Conservation (phyloP, 495 filamentous ascomycete genomes). For the Aspergillus affinis region DNA sequence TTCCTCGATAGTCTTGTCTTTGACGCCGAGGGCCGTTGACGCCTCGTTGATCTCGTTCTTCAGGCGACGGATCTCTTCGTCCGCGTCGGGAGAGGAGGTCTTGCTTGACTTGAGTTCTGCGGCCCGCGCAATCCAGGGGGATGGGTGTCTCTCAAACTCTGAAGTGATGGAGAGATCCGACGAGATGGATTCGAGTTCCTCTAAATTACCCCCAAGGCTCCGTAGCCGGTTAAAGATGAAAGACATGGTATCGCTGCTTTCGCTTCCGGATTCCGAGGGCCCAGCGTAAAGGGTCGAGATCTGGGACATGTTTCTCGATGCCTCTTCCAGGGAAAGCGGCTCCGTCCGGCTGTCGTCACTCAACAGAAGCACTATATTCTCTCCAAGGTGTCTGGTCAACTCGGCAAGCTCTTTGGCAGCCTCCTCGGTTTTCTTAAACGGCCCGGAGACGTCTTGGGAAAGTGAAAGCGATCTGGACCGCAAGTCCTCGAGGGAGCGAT, state of each 20-base stretch:
- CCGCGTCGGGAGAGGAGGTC: slow-evolving; percentile 72
- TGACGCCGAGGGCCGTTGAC: slow-evolving; percentile 65
- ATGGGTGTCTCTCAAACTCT: slow-evolving; percentile 75
- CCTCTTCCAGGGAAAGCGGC: slow-evolving; percentile 63
- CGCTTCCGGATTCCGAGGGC: slow-evolving; percentile 30
- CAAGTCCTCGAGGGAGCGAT: slow-evolving; percentile 75
- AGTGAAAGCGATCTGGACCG: slow-evolving; percentile 75
- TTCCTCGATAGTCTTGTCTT: slow-evolving; percentile 90
- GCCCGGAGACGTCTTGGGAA: slow-evolving; percentile 48
- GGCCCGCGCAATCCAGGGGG: slow-evolving; percentile 83
- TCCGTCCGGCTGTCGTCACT: slow-evolving; percentile 72
- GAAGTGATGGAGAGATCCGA: slow-evolving; percentile 74
- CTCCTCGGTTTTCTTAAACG: slow-evolving; percentile 61
- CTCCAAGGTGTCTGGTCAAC: slow-evolving; percentile 65
- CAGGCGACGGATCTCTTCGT: slow-evolving; percentile 72
- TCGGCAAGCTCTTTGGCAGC: slow-evolving; percentile 65
- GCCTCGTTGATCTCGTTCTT: slow-evolving; percentile 71
- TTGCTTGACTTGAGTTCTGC: slow-evolving; percentile 76
- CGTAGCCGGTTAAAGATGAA: slow-evolving; percentile 67
- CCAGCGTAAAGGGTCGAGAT: slow-evolving; percentile 42
- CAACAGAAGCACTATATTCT: slow-evolving; percentile 61
- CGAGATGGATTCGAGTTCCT: slow-evolving; percentile 71
- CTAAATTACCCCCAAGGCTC: slow-evolving; percentile 59
- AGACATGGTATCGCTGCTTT: slow-evolving; percentile 63
- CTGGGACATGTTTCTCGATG: slow-evolving; percentile 60